Evolutionary conservation across 805 yeast genomes (phyloP), one percentile per base, ranked within the genome.

Genomic region (Cyberlindnera sargentensis): DNA sequence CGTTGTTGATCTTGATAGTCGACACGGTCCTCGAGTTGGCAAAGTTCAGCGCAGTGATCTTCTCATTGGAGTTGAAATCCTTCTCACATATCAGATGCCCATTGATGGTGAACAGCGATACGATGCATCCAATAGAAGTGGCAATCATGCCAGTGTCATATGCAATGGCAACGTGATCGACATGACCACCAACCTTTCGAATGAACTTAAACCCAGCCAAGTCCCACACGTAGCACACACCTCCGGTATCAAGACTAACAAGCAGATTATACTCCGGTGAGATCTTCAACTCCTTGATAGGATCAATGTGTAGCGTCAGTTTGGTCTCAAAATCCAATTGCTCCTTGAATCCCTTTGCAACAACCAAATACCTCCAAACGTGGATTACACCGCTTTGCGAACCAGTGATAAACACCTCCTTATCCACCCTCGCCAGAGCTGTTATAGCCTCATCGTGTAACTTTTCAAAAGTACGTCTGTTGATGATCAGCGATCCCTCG

Each of bases 181-280:
- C 64, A 5, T 45, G 51, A 5, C 47, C 41, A 7, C 55, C 47
- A 6, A 57, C 47, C 33, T 58, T 56, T 44, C 85, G 61, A 3
- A 84, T 71, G 36, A 72, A 69, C 41, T 71, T 71, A 41, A 67
- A 68, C 29, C 80, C 57, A 2, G 78, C 70, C 34, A 78, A 50
- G 52, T 86, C 87, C 91, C 95, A 86, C 4, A 80, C 48, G 20
- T 71, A 70, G 3, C 79, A 75, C 3, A 59, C 58, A 1, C 95
- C 91, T 7, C 58, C 64, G 0, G 43, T 51, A 55, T 83, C 88
- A 25, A 76, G 58, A 47, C 82, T 74, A 9, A 82, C 47, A 8
- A 82, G 65, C 3, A 73, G 58, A 42, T 81, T 78, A 55, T 70
- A 82, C 35, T 77, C 73, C 6, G 70, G 63, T 26, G 81, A 73